Base-by-base conservation (phyloP, 2,329 filamentous ascomycete genomes). In the Trichophyton benhamiae region DNA sequence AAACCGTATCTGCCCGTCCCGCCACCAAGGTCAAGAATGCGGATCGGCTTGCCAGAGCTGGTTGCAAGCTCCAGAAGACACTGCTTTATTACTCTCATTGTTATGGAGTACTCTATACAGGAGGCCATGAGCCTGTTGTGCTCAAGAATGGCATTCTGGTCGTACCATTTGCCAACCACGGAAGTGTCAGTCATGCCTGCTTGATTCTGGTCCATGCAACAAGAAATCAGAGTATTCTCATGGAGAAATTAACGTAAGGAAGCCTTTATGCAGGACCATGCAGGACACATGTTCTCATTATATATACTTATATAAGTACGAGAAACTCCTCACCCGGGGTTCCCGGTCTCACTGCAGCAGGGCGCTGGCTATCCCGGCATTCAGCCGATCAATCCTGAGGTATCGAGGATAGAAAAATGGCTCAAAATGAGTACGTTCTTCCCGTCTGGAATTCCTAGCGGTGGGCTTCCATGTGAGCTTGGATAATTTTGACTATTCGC, bases 1-100 rank as follows among this genome's bases (percentile, higher is more conserved):
- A 57, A 3, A 57, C 52, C 52, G 36, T 57, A 57, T 57, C 36
- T 57, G 20, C 52, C 52, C 6, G 52, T 57, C 17, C 52, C 52
- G 7, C 52, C 27, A 27, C 52, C 52, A n/a, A 57, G 20, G 5
- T 57, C 52, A 9, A 57, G 52, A 57, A 57, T 57, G 15, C 52
- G 52, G 17, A 57, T n/a, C 22, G 30, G 27, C 8, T 57, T 30
- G n/a, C 22, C 7, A 27, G 36, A 41, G 7, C 22, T 20, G n/a
- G 52, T 20, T 20, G 27, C n/a, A 22, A 57, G 36, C 17, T 57
- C 52, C 5, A 30, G 22, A 20, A 57, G 27, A 25, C 52, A 57
- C n/a, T 41, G 20, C 27, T 41, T 33, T 30, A 57, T 57, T 7
- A 33, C 52, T 57, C 52, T 57, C 52, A 57, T 57, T 5, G 52